A percentile compares a stretch with the other conserved stretches of the same genome.
Conservation (phyloP, 805 yeast species). For the Teunomyces atbi region DNA sequence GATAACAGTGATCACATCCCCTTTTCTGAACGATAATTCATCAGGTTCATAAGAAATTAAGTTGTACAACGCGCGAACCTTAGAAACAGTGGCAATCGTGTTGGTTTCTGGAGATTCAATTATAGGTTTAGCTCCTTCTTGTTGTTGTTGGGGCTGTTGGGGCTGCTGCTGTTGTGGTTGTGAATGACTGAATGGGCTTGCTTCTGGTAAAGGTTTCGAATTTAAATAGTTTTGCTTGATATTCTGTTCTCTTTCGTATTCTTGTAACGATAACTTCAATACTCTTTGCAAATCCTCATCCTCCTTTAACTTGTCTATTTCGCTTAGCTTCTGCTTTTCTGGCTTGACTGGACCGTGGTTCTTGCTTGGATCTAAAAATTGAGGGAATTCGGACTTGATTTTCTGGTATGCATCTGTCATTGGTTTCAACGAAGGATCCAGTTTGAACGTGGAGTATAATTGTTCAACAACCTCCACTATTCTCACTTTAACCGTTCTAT, state of each 20-base stretch:
- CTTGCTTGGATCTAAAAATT: conserved; percentile 22
- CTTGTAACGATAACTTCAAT: conserved; percentile 68
- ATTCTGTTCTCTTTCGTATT: conserved; percentile 45
- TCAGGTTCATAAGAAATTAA: conserved; percentile 76
- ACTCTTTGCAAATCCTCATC: conserved; percentile 81
- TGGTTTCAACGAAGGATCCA: conserved; percentile 74
- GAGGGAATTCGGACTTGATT: conserved; percentile 40
- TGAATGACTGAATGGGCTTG: conserved; percentile 14
- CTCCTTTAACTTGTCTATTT: conserved; percentile 53
- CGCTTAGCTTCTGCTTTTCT: conserved; percentile 48
- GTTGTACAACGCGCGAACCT: conserved; percentile 85
- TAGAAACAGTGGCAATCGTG: conserved; percentile 48
- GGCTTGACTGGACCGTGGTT: conserved; percentile 53
- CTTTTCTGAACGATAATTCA: conserved; percentile 81
- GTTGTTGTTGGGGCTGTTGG: conserved; percentile 6
- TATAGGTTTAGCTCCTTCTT: not conserved
- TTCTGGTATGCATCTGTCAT: conserved; percentile 60
- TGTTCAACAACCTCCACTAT: conserved; percentile 68
- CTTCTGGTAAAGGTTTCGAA: conserved; percentile 37
- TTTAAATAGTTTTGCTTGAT: conserved; percentile 25
- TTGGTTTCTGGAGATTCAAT: conserved; percentile 19
- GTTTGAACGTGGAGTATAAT: conserved; percentile 58
- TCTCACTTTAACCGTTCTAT: conserved; percentile 62
- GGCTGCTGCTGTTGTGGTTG: conserved; percentile 15
- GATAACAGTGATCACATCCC: conserved; percentile 83